Evolutionary conservation across 306 rosid species (phyloP), one percentile per base, ranked within the genome.

Genomic region (Hippophae gyantsensis): DNA sequence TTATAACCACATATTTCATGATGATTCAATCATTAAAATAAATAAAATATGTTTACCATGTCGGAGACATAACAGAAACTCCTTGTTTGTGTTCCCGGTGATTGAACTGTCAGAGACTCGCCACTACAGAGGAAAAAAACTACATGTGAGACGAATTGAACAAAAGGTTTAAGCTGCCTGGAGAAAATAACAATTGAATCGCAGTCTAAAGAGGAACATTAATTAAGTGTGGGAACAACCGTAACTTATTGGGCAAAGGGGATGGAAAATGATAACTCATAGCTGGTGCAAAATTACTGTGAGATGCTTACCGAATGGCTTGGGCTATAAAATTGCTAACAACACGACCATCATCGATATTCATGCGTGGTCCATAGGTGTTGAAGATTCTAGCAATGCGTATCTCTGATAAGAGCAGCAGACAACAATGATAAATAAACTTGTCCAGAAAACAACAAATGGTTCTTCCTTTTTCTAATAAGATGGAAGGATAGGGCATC

Each of bases 261-360:
- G 23, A 56, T 23, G 42, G 43, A 6, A 43, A 41, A 38, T 38
- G 32, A 40, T 2, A 5, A 45, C 5, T 14, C 41, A 52, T 7
- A 42, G 25, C 11, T 26, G 25, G 18, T 57, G 3, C 2, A 32
- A 32, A 32, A 32, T 63, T 18, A 42, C 51, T 60, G 56, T 55
- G 42, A 54, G 42, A 42, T 26, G 62, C 72, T 65, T 61, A 92
- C 98, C 98, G 96, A 55, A 92, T 51, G 8, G 96, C 95, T 81
- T 92, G 98, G 44, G 98, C 98, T 42, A 92, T 81, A 79, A 92
- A 92, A 77, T 92, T 92, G 84, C 98, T 92, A 53, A 92, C 98
- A 23, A 92, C 98, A 60, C 98, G 98, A 1, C 98, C 98, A 51
- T 92, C 98, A 25, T 90, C 98, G 26, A 90, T 90, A 61, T 90